Percentiles rank a stretch among this genome's conserved stretches.
These are phyloP conservation scores for Saccharomyces pastorianus DNA, from an alignment of 1,139 yeast genomes.

Conservation along the genomic window DNA sequence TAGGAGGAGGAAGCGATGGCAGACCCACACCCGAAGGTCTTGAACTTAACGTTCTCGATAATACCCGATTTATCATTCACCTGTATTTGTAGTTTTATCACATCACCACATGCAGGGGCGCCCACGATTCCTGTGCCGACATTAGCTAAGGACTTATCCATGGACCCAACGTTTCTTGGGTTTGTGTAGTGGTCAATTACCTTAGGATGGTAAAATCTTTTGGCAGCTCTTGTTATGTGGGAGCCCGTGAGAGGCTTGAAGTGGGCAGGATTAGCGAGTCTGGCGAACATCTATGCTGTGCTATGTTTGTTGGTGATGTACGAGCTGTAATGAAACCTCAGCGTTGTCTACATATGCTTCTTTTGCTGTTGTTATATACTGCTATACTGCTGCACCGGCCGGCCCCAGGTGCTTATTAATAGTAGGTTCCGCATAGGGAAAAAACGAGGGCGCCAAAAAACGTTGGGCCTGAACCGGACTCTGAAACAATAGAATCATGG, in stretches of 20 bases:
- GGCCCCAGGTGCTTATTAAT: constrained; percentile 1
- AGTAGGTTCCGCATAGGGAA: background rate
- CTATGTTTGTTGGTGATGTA: background rate
- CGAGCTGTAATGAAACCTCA: background rate
- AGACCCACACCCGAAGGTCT: constrained; percentile 97
- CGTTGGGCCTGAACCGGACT: background rate
- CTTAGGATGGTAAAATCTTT: constrained; percentile 52
- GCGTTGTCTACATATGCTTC: background rate
- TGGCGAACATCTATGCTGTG: background rate
- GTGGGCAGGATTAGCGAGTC: background rate
- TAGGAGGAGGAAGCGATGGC: constrained; percentile 95
- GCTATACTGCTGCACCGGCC: background rate
- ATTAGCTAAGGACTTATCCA: constrained; percentile 63
- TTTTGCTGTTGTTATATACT: background rate
- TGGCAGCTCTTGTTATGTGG: background rate
- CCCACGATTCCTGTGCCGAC: constrained; percentile 97
- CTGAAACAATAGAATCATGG: background rate
- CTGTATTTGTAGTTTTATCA: constrained; percentile 91
- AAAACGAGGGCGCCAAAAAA: background rate
- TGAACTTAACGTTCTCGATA: constrained; percentile 90
- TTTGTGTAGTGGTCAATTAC: constrained; percentile 89
- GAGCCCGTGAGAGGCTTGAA: background rate
- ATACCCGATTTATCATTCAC: constrained; percentile 85
- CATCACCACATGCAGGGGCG: constrained; percentile 99
- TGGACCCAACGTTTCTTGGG: constrained; percentile 92